Percentiles rank a stretch among this genome's conserved stretches.
These are phyloP conservation scores for Tylopilus subfusipes DNA, from an alignment of 768 basidiomycete genomes.

Conservation along the genomic window DNA sequence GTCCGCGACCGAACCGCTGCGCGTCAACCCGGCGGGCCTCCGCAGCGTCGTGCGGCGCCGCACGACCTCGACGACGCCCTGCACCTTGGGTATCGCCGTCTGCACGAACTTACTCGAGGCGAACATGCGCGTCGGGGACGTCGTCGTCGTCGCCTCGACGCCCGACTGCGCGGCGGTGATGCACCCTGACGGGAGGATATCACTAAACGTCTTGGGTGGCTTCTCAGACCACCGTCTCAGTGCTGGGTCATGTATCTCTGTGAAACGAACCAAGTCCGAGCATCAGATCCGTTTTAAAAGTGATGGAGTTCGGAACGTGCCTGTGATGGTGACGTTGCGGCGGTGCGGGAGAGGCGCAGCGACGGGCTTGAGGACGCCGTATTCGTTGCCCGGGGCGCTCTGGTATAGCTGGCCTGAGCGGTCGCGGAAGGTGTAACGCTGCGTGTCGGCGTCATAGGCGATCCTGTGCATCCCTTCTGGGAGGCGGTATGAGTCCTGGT, in stretches of 20 bases:
- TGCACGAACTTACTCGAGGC: constrained; percentile 31
- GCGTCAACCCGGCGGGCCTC: constrained; percentile 3
- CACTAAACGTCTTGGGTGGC: constrained; percentile 40
- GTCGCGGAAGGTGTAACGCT: constrained; percentile 50
- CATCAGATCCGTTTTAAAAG: background rate
- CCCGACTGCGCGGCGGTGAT: constrained; percentile 37
- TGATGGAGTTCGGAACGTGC: background rate
- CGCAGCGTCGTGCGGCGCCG: constrained; percentile 19
- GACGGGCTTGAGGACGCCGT: constrained; percentile 43
- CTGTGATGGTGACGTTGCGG: constrained; percentile 26
- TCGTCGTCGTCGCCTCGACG: constrained; percentile 17
- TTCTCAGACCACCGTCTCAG: constrained; percentile 21
- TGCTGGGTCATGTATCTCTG: constrained; percentile 27
- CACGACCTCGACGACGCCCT: constrained; percentile 33
- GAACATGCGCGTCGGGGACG: background rate
- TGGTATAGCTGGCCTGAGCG: constrained; percentile 41
- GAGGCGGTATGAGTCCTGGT: constrained; percentile 35
- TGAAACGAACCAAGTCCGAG: background rate
- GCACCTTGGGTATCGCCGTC: constrained; percentile 40
- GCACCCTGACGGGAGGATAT: constrained; percentile 44
- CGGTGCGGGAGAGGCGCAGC: constrained; percentile 18
- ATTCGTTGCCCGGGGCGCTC: constrained; percentile 42
- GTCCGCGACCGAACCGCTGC: constrained; percentile 11
- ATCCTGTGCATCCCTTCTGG: constrained; percentile 46
- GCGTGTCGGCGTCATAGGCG: constrained; percentile 52